Base-by-base conservation (phyloP, 176 grass and related monocot species). In the Aegilops longissima region DNA sequence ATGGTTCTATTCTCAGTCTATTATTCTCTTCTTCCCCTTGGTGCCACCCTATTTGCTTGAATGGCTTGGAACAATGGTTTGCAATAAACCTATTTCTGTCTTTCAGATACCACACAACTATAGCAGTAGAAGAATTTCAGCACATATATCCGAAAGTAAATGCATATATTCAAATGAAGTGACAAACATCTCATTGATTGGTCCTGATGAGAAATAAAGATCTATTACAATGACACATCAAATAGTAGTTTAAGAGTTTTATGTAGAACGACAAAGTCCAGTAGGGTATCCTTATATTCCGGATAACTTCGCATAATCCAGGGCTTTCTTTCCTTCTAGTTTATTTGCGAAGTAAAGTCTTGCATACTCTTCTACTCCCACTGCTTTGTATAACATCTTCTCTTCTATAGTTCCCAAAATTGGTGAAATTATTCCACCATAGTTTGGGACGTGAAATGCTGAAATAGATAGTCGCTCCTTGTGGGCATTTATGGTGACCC, bases 381-480 rank as follows among this genome's bases (percentile, higher is more conserved):
- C 0, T 20, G 72, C 77, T 12, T 85, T 85, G 59, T 66, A 85
- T 1, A 77, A 5, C 3, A 47, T 1, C 76, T n/a, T 86, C 2
- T 78, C 74, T 58, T 56, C 36, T 1, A 25, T 3, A 35, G 17
- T 4, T 6, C 8, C 8, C 20, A 12, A 12, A 12, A 73, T 9
- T 0, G 85, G 85, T 64, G 77, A 73, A 27, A 87, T 14, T 9
- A 51, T 9, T 62, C 54, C 85, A 14, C 35, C 78, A 65, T 52
- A 20, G 30, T 49, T 52, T 39, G 78, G 85, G 9, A 13, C 7
- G 8, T 87, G 38, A 44, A 87, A 87, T 34, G 78, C 78, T 27
- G 86, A 84, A 17, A 86, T 12, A 0, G 90, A 83, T 49, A 92
- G 13, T 44, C 90, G 73, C 83, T 92, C 90, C 24, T 25, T 47